Conservation (phyloP, 805 yeast genomes). For the Saccharomycopsis fermentans region DNA sequence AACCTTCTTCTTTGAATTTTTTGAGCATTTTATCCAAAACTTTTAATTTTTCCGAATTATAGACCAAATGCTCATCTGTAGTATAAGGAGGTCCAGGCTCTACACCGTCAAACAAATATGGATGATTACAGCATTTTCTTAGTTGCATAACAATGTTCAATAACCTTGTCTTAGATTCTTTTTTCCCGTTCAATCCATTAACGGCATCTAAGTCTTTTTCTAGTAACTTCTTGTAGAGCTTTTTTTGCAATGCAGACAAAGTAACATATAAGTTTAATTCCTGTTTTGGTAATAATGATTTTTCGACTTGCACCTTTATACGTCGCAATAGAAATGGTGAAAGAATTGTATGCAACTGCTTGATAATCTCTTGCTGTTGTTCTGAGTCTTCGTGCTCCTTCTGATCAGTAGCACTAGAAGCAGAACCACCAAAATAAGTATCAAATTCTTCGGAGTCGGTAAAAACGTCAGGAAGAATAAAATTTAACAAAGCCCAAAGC, state of each 20-base stretch:
- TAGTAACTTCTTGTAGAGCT: slow-evolving; percentile 65
- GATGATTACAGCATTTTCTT: slow-evolving; percentile 79
- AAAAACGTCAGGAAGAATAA: slow-evolving; percentile 69
- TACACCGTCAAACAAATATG: slow-evolving; percentile 77
- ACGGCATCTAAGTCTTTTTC: slow-evolving; percentile 81
- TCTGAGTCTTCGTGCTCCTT: slow-evolving; percentile 21
- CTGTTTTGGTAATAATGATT: slow-evolving; percentile 62
- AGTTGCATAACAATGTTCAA: slow-evolving; percentile 77
- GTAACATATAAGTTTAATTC: slow-evolving; percentile 66
- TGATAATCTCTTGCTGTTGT: slow-evolving; percentile 37
- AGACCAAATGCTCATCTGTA: slow-evolving; percentile 74
- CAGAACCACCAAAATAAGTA: slow-evolving; percentile 47
- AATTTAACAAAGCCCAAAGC: slow-evolving; percentile 71
- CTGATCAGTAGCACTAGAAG: slow-evolving; percentile 30
- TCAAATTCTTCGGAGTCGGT: slow-evolving; percentile 66
- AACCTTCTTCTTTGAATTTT: slow-evolving; percentile 56
- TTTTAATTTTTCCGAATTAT: slow-evolving; percentile 60
- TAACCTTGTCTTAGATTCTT: slow-evolving; percentile 66
- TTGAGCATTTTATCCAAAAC: slow-evolving; percentile 59
- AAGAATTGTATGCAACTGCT: slow-evolving; percentile 64
- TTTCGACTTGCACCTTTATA: slow-evolving; percentile 74
- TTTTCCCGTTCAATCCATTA: slow-evolving; percentile 67
- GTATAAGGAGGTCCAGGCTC: slow-evolving; percentile 87
- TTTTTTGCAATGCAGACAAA: slow-evolving; percentile 70
- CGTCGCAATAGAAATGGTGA: slow-evolving; percentile 70